Base-by-base conservation (phyloP, 192 early-diverging fungal genomes). In the Coemansia sp. region DNA sequence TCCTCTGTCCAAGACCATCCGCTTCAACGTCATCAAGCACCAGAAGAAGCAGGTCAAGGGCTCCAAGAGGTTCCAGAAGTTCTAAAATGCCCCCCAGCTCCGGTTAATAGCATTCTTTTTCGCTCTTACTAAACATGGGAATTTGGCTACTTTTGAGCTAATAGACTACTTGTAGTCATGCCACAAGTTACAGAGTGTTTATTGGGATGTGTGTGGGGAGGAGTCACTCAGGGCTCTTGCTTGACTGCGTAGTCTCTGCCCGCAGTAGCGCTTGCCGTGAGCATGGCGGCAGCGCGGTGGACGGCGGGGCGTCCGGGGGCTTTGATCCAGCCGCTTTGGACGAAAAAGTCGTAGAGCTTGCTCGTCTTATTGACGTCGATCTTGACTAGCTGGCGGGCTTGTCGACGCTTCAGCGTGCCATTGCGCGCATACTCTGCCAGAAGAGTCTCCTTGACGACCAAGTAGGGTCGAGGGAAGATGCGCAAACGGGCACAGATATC, bases 11-110 rank as follows among this genome's bases (percentile, higher is more conserved):
- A 99, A 99, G 92, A 99, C 97, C 67, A 91, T 99, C 79, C 94
- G 95, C 78, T 99, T 97, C 94, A 99, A 99, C 90, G 97, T 99
- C 71, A 87, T 99, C 82, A 95, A 95, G 89, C 91, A 95, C 86
- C 83, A 87, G 81, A 94, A 95, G 91, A 78, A 84, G 80, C 72
- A 82, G 57, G 77, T 80, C 68, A 93, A 92, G 88, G 88, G 87
- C 77, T 85, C 87, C 81, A 95, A 95, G 92, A 79, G 85, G 79
- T 95, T 95, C 90, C 75, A 85, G 76, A 94, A 93, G 89, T 95
- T 94, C 90, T 95, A 91, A 90, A 63, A 66, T 53, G 37, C 45
- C n/a, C n/a, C n/a, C n/a, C 62, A 64, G 33, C 45, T 31, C 45
- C 45, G 31, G 47, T 34, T 35, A 20, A 37, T 52, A 64, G 62